Percentiles rank a stretch among this genome's conserved stretches.
Evolutionary conservation across 2,329 filamentous ascomycete species (phyloP).

Genomic region (Drechslerella dactyloides): DNA sequence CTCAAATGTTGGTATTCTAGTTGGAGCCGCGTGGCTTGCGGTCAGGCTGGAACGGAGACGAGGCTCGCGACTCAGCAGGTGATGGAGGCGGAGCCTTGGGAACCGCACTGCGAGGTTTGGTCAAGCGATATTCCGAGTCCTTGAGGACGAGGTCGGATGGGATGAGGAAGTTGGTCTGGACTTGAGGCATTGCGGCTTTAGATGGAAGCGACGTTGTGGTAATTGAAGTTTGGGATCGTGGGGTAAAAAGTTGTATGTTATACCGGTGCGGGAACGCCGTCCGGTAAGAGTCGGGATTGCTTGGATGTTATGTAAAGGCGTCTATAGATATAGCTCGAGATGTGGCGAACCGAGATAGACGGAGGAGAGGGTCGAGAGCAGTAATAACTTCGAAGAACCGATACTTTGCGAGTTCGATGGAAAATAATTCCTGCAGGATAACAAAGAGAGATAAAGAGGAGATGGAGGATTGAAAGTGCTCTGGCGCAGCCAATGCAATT

Average conservation of each 20-base stretch:
- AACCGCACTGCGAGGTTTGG: conserved; percentile 42
- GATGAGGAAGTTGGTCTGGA: conserved; percentile 50
- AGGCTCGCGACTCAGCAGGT: conserved; percentile 48
- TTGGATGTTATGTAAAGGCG: not conserved
- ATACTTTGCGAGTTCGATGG: too few species aligned
- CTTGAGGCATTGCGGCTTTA: conserved; percentile 46
- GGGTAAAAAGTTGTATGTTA: not conserved
- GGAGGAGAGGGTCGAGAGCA: not conserved
- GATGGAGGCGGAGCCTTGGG: conserved; percentile 49
- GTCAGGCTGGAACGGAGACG: conserved; percentile 49
- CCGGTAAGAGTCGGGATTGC: not conserved
- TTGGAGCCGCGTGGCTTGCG: conserved; percentile 43
- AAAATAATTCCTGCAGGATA: not conserved
- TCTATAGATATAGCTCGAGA: conserved; percentile 9
- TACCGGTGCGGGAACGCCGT: not conserved
- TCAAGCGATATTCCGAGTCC: conserved; percentile 49
- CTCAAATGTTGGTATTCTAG: conserved; percentile 2
- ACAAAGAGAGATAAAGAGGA: not conserved
- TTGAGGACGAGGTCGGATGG: conserved; percentile 51
- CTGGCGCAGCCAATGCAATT: conserved; percentile 36
- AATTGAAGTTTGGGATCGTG: conserved; percentile 8
- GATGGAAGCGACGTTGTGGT: not conserved
- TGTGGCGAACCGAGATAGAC: not conserved
- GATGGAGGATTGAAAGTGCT: conserved; percentile 4
- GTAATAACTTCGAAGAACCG: not conserved